Percentiles rank a stretch among this genome's conserved stretches.
Evolutionary conservation across 2,329 filamentous ascomycete species (phyloP).

Genomic region (Neurospora sp.): DNA sequence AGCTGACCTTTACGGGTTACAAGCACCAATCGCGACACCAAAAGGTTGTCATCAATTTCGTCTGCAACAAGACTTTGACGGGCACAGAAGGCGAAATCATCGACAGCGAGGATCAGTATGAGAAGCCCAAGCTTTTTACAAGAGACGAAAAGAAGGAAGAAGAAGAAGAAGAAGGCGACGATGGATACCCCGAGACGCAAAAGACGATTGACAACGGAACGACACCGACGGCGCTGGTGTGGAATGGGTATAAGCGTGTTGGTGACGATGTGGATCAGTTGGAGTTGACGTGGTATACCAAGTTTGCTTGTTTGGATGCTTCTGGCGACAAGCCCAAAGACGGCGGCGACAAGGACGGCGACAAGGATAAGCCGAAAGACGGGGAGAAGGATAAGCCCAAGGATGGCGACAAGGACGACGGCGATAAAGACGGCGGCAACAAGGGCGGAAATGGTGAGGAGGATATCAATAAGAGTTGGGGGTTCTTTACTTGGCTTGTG

Average conservation of each 20-base stretch:
- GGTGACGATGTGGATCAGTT: slow-evolving; percentile 47
- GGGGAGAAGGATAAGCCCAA: background rate
- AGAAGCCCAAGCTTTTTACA: slow-evolving; percentile 13
- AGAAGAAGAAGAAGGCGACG: slow-evolving; percentile 26
- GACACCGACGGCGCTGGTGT: slow-evolving; percentile 50
- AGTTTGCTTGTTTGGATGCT: slow-evolving; percentile 65
- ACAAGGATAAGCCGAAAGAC: background rate
- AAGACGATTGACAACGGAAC: slow-evolving; percentile 24
- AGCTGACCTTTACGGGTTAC: slow-evolving; percentile 56
- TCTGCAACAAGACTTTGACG: slow-evolving; percentile 63
- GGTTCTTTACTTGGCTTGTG: slow-evolving; percentile 95
- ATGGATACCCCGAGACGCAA: slow-evolving; percentile 37
- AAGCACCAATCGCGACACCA: slow-evolving; percentile 47
- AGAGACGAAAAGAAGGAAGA: slow-evolving; percentile 24
- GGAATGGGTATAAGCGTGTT: slow-evolving; percentile 59
- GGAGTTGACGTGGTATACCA: slow-evolving; percentile 75
- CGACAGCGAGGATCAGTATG: too few species aligned
- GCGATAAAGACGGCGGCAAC: slow-evolving; percentile 22
- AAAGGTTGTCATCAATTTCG: slow-evolving; percentile 72
- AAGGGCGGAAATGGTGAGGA: slow-evolving; percentile 22
- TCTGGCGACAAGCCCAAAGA: slow-evolving; percentile 36
- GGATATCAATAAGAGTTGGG: slow-evolving; percentile 45
- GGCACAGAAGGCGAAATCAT: too few species aligned
- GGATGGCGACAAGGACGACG: slow-evolving; percentile 28
- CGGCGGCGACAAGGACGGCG: slow-evolving; percentile 27